These are phyloP conservation scores for Sarcodon sp. DNA, from an alignment of 768 basidiomycete species.

Conservation along the genomic window DNA sequence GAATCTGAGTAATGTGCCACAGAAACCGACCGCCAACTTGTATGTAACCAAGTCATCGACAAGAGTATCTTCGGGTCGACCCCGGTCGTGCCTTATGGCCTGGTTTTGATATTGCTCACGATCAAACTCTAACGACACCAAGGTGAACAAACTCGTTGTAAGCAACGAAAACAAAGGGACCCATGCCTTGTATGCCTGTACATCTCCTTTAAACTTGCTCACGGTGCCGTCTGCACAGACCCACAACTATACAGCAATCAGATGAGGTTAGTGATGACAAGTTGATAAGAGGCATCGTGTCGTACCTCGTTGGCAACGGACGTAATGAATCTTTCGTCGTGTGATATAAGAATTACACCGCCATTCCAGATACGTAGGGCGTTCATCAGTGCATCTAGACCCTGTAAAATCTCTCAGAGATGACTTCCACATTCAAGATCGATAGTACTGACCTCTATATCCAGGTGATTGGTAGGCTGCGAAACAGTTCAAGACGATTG, in stretches of 20 bases:
- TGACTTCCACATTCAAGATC: background rate
- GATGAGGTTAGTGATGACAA: constrained; percentile 2
- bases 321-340: constrained; percentile 94
- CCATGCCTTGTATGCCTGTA: constrained; percentile 79
- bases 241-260: constrained; percentile 51
- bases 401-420: constrained; percentile 27
- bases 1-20: too few relatives aligned
- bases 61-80: too few relatives aligned
- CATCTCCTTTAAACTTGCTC: constrained; percentile 78
- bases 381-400: constrained; percentile 88
- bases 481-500: background rate
- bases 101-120: constrained; percentile 22
- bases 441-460: constrained; percentile 64
- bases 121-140: constrained; percentile 46
- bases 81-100: constrained; percentile 7
- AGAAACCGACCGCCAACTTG: too few relatives aligned
- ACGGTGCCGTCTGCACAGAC: constrained; percentile 82
- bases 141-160: constrained; percentile 4
- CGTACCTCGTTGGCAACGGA: constrained; percentile 74
- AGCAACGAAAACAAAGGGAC: background rate
- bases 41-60: too few relatives aligned
- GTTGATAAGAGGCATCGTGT: background rate
- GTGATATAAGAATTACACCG: constrained; percentile 86
- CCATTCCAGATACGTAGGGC: constrained; percentile 77
- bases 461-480: constrained; percentile 88